Base-by-base conservation (phyloP, 306 rosid genomes). In the Cicer judaicum region DNA sequence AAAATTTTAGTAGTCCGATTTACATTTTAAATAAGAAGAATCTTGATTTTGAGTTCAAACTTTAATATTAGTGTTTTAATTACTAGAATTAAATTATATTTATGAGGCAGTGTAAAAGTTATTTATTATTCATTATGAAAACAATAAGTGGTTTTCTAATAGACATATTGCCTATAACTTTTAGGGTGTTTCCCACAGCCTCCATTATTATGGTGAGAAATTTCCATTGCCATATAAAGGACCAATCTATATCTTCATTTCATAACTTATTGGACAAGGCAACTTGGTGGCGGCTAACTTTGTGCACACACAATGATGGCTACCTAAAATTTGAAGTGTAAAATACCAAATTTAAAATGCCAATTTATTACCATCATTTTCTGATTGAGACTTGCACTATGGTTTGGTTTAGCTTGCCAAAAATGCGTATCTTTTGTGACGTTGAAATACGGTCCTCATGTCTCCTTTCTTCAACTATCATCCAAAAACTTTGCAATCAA, bases 301-400 rank as follows among this genome's bases (percentile, higher is more conserved):
- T 75, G 36, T 46, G 11, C 9, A 14, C 11, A 59, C 41, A 59
- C 40, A 71, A 41, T 54, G 71, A 56, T 48, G 48, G 61, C 24
- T 57, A 54, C 64, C 43, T 41, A 55, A 64, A 50, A 38, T 62
- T 73, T 73, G 39, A 84, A 73, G 59, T 47, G 16, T 40, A 19
- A 49, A 49, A 16, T 73, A 65, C 82, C 65, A 69, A 63, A 80
- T 63, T 73, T 75, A 43, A 46, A 68, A n/a, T n/a, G 11, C 29
- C 46, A 55, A 78, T 73, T 77, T 60, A 70, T 19, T 71, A 74
- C 68, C 44, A 68, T 84, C 79, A 15, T 75, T 65, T 50, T 86
- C 81, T 21, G 87, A 88, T 73, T 48, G 39, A 72, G 86, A 84
- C 86, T 10, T 55, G 24, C 84, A 77, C 79, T 71, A 41, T 36